A percentile compares a stretch with the other conserved stretches of the same genome.
phyloP scores from a whole-genome alignment of 139 green algal species.

The Chlorella vulgaris region DNA sequence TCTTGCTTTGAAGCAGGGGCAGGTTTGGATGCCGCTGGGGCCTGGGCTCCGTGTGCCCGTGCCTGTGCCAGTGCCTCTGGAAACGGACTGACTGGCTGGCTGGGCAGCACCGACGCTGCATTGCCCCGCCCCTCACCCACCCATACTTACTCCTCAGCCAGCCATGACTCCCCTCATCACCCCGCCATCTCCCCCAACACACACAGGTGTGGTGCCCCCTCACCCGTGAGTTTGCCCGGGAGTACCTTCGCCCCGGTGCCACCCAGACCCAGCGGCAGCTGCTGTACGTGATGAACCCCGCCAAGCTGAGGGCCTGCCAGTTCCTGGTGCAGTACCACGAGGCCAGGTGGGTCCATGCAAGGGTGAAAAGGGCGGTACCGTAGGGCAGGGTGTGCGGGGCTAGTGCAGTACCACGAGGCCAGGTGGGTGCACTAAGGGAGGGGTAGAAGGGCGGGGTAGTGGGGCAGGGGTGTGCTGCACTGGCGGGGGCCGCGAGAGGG shows the following conservation, averaged over 20 bases:
- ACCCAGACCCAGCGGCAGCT: slow-evolving; percentile 64
- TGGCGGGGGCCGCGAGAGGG: too few species aligned
- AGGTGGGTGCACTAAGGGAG: background rate
- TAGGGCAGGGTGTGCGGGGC: slow-evolving; percentile 2
- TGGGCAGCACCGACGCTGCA: too few species aligned
- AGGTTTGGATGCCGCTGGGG: too few species aligned
- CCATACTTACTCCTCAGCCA: too few species aligned
- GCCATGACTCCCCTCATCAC: background rate
- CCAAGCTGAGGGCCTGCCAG: slow-evolving; percentile 95
- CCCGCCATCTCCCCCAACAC: background rate
- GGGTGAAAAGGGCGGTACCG: background rate
- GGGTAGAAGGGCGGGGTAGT: background rate
- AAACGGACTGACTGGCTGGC: too few species aligned
- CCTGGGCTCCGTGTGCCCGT: too few species aligned
- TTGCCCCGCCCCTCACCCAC: too few species aligned
- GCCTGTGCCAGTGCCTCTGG: too few species aligned
- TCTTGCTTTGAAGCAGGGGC: too few species aligned
- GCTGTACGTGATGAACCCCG: slow-evolving; percentile 98
- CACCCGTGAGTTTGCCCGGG: slow-evolving; percentile 78
- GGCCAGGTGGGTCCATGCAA: slow-evolving; percentile 8
- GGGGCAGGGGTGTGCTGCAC: slow-evolving; percentile 2
- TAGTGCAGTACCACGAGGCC: slow-evolving; percentile 95
- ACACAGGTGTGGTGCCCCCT: slow-evolving; percentile 95
- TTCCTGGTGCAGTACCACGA: slow-evolving; percentile 98
- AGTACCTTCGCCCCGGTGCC: slow-evolving; percentile 89